These are phyloP conservation scores for Backusella psychrophila DNA, from an alignment of 192 early-diverging fungal genomes.

Conservation along the genomic window DNA sequence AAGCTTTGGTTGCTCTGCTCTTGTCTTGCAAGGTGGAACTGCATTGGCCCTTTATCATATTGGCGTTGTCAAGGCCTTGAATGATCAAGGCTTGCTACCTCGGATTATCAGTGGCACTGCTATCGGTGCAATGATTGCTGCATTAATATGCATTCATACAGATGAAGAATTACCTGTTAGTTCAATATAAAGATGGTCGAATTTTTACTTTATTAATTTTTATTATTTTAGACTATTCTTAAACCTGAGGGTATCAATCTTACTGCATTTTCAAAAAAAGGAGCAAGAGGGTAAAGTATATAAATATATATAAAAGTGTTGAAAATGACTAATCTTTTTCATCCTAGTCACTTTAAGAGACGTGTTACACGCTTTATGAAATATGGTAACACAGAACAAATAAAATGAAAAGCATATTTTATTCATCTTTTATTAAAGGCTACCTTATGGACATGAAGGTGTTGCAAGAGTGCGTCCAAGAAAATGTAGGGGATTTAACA, in stretches of 20 bases:
- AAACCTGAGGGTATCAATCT: constrained; percentile 63
- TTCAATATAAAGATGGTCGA: background rate
- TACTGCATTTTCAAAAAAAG: constrained; percentile 61
- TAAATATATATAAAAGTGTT: background rate
- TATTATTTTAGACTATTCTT: constrained; percentile 40
- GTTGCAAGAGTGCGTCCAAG: constrained; percentile 66
- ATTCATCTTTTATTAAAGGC: constrained; percentile 31
- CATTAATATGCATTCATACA: constrained; percentile 71
- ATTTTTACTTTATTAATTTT: background rate
- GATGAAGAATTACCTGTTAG: constrained; percentile 70
- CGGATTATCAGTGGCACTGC: constrained; percentile 76
- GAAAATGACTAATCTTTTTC: constrained; percentile 4
- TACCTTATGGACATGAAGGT: constrained; percentile 77
- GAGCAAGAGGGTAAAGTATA: constrained; percentile 41
- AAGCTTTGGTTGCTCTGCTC: constrained; percentile 72
- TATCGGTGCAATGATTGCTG: constrained; percentile 72
- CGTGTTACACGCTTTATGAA: constrained; percentile 68
- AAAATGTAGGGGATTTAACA: constrained; percentile 70
- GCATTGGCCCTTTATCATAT: constrained; percentile 74
- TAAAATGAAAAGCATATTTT: background rate
- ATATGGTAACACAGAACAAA: constrained; percentile 44
- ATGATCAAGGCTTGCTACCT: constrained; percentile 61
- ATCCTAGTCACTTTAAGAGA: constrained; percentile 46
- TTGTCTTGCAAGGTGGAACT: constrained; percentile 71
- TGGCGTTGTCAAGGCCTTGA: constrained; percentile 76